A percentile compares a stretch with the other conserved stretches of the same genome.
Evolutionary conservation across 2,329 filamentous ascomycete species (phyloP).

Genomic region (Periconia digitata): DNA sequence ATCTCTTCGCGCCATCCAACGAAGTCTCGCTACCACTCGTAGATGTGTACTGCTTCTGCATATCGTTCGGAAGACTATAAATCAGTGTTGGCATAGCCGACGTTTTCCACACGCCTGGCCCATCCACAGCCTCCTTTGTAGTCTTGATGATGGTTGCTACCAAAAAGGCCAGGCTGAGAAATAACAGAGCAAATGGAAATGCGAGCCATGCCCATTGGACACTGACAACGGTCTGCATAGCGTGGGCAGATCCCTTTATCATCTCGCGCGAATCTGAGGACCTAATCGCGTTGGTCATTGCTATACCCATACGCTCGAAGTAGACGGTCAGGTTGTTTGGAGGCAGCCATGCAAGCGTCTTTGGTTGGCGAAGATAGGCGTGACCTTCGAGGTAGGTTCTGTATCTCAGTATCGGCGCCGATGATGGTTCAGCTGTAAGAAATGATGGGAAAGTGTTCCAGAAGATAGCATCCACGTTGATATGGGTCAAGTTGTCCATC

Average conservation of each 20-base stretch:
- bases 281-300: constrained; percentile 23
- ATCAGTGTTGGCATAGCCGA: constrained; percentile 32
- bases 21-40: constrained; percentile 1
- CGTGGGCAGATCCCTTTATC: constrained; percentile 12
- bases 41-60: constrained; percentile 9
- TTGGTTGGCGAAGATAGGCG: not conserved
- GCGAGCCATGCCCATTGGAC: constrained; percentile 29
- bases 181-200: constrained; percentile 23
- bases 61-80: constrained; percentile 25
- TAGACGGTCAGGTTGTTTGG: constrained; percentile 24
- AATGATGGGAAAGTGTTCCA: constrained; percentile 15
- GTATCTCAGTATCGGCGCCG: constrained; percentile 4
- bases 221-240: constrained; percentile 10
- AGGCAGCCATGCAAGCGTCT: constrained; percentile 18
- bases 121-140: constrained; percentile 9
- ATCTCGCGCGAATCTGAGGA: constrained; percentile 7
- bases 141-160: constrained; percentile 25
- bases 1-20: constrained; percentile 7
- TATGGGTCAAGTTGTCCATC: constrained; percentile 5
- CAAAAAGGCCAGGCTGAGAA: constrained; percentile 26
- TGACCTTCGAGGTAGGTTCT: not conserved
- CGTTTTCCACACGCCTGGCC: constrained; percentile 30
- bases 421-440: constrained; percentile 1
- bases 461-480: constrained; percentile 1
- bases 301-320: constrained; percentile 17